Conservation (phyloP, 2,329 filamentous ascomycete species). For the Alternaria incomplexa region DNA sequence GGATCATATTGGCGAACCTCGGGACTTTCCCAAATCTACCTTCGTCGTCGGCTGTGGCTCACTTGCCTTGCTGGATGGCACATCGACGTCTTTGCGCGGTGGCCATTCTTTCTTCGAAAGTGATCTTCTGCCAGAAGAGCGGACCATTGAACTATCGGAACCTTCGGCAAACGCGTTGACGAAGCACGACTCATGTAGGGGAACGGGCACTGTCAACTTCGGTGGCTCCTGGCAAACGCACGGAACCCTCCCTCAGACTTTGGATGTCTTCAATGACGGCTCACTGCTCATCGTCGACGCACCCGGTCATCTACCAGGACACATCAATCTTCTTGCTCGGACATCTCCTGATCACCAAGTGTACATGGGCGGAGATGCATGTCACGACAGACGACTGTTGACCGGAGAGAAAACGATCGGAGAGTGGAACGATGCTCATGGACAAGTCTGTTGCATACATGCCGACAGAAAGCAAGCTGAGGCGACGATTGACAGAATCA, state of each 20-base stretch:
- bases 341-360: constrained; percentile 49
- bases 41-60: constrained; percentile 50
- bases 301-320: constrained; percentile 61
- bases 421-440: constrained; percentile 56
- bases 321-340: constrained; percentile 59
- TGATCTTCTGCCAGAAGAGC: constrained; percentile 51
- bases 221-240: constrained; percentile 51
- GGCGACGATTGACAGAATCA: constrained; percentile 54
- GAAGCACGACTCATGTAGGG: background rate
- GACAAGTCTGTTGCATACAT: constrained; percentile 59
- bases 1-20: constrained; percentile 52
- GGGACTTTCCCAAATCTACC: constrained; percentile 44
- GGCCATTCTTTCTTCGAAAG: constrained; percentile 52
- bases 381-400: constrained; percentile 60
- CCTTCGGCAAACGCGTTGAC: constrained; percentile 26
- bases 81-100: constrained; percentile 27
- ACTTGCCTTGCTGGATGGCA: constrained; percentile 28
- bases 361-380: constrained; percentile 61
- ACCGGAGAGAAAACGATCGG: constrained; percentile 61
- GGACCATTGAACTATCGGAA: constrained; percentile 53
- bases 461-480: constrained; percentile 55
- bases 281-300: constrained; percentile 57
- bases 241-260: constrained; percentile 51
- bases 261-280: constrained; percentile 59
- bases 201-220: constrained; percentile 16